Percentiles rank a stretch among this genome's conserved stretches.
These are phyloP conservation scores for Blastobotrys illinoisensis DNA, from an alignment of 1,139 yeast species.

Conservation along the genomic window DNA sequence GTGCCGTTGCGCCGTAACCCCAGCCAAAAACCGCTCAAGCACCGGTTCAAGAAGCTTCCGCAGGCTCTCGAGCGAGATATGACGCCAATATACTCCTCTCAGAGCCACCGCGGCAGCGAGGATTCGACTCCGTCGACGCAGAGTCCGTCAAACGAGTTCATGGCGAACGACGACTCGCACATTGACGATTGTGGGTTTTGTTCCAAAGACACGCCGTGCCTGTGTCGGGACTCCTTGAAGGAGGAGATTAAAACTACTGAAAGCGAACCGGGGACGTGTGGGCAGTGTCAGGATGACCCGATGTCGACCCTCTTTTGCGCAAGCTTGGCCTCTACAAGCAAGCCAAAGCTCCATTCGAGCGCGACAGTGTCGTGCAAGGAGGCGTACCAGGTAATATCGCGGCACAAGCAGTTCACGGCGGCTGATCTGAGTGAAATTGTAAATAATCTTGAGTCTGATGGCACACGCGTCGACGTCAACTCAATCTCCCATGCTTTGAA, in stretches of 20 bases:
- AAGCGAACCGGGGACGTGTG: constrained; percentile 60
- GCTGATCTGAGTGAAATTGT: constrained; percentile 68
- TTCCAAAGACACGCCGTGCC: constrained; percentile 84
- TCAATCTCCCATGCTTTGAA: constrained; percentile 57
- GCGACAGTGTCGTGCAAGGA: constrained; percentile 73
- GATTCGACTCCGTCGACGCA: neutral
- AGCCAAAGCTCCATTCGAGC: neutral
- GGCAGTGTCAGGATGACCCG: constrained; percentile 71
- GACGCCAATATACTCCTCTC: constrained; percentile 1
- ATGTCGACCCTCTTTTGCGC: constrained; percentile 79
- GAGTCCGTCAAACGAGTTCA: neutral
- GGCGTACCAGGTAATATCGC: constrained; percentile 71
- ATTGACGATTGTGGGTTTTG: constrained; percentile 71
- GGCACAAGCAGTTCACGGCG: constrained; percentile 64
- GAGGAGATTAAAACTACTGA: neutral
- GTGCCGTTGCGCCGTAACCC: constrained; percentile 21
- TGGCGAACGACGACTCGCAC: neutral
- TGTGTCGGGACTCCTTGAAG: constrained; percentile 68
- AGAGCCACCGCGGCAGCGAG: neutral
- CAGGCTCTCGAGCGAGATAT: constrained; percentile 9
- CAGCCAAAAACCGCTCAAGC: constrained; percentile 5
- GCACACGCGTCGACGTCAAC: constrained; percentile 71
- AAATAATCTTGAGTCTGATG: constrained; percentile 64
- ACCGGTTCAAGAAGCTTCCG: constrained; percentile 13
- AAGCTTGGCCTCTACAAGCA: constrained; percentile 42